Evolutionary conservation across 2,329 filamentous ascomycete genomes (phyloP).

Genomic region (Aspergillus clavatus): DNA sequence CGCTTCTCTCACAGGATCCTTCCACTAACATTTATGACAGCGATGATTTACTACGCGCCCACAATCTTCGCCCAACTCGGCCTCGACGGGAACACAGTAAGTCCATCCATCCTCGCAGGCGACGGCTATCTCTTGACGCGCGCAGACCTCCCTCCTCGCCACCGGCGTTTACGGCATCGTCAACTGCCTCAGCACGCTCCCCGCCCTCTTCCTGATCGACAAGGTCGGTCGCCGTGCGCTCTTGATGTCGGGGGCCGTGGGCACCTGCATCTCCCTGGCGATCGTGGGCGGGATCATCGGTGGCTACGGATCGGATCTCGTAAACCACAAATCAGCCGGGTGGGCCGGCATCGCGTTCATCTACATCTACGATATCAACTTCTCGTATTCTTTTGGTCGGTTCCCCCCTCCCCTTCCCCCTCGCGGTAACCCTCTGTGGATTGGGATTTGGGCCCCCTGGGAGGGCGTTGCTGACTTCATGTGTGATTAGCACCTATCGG

Average conservation of each 20-base stretch:
- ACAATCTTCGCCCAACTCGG: conserved; percentile 45
- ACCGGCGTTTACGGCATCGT: conserved; percentile 38
- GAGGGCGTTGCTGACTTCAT: too few species aligned
- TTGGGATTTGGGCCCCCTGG: background rate
- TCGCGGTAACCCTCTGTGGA: background rate
- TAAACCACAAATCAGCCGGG: conserved; percentile 28
- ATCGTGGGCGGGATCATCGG: conserved; percentile 34
- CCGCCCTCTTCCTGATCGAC: conserved; percentile 34
- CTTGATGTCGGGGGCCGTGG: conserved; percentile 34
- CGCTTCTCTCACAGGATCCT: background rate
- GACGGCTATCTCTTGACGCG: background rate
- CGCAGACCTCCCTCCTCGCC: conserved; percentile 30
- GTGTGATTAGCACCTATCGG: conserved; percentile 29
- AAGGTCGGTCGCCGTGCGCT: conserved; percentile 30
- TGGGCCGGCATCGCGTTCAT: conserved; percentile 38
- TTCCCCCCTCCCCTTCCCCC: background rate
- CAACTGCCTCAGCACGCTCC: conserved; percentile 33
- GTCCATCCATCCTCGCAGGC: too few species aligned
- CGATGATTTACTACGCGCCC: conserved; percentile 48
- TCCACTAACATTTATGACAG: conserved; percentile 9
- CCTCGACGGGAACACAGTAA: conserved; percentile 31
- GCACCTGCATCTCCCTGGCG: conserved; percentile 33
- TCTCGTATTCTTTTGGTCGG: conserved; percentile 36
- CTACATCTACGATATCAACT: conserved; percentile 37
- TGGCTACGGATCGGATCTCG: conserved; percentile 26